Base-by-base conservation (phyloP, 2,329 filamentous ascomycete species). In the Basipetospora chlamydospora region DNA sequence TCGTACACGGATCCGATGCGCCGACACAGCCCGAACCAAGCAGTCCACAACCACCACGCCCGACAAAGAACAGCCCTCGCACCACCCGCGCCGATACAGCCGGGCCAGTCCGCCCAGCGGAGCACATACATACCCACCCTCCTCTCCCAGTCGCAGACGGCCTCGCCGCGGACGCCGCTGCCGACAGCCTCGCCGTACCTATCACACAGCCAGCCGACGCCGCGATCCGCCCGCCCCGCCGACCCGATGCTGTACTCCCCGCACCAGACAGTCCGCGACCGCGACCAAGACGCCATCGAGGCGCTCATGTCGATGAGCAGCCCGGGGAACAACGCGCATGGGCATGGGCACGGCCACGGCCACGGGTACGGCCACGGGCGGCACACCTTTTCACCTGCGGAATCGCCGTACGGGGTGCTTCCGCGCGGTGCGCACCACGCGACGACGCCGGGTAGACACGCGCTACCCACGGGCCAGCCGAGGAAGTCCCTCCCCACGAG, bases 241-340 rank as follows among this genome's bases (percentile, higher is more conserved):
- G 67, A 71, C 37, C 64, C 70, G 6, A 70, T 77, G 12, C 58
- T 80, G 4, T 75, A 76, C 42, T 81, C 79, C 21, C 77, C 77
- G 1, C 77, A 77, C 39, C 77, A 82, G 43, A 75, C 74, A 16
- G 60, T 71, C 7, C 71, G 80, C 35, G 83, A 90, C 50, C n/a
- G n/a, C n/a, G n/a, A n/a, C n/a, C 80, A 86, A 49, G 83, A 88
- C 47, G 83, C 83, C 5, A 75, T 88, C 32, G 82, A 87, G 50
- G 80, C 80, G 1, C 58, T 90, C 17, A 62, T 88, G 18, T 86
- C 87, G 49, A 80, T 90, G 74, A 85, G 81, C 48, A 83, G 78
- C 43, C 80, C 80, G 0, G 77, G 77, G 12, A 81, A 83, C 53
- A 79, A 78, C 30, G 64, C n/a, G n/a, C n/a, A n/a, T n/a, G n/a